Evolutionary conservation across 1,139 yeast genomes (phyloP).

Genomic region (Taphrina flavorubra): DNA sequence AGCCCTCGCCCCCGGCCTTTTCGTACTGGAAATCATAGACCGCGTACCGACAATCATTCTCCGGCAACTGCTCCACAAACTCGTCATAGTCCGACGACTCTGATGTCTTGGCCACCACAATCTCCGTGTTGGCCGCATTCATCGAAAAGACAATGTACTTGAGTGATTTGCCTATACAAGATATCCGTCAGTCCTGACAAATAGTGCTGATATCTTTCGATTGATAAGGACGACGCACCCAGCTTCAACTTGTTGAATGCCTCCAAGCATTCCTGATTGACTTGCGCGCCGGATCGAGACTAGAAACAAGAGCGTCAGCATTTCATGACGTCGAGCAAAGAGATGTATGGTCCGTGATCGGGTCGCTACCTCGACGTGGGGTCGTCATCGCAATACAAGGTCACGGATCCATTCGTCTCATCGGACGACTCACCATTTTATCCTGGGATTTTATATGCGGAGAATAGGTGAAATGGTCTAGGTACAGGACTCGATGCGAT

Average conservation of each 20-base stretch:
- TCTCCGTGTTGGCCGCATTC: slow-evolving; percentile 84
- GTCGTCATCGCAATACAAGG: no score
- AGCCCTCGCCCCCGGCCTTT: slow-evolving; percentile 87
- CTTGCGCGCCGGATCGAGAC: slow-evolving; percentile 68
- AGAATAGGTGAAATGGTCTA: no score
- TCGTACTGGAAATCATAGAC: slow-evolving; percentile 96
- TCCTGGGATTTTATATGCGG: no score
- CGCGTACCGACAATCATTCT: slow-evolving; percentile 94
- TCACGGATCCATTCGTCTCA: no score
- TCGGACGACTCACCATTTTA: no score
- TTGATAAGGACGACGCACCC: slow-evolving; percentile 52
- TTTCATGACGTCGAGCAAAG: no score
- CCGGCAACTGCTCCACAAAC: slow-evolving; percentile 87
- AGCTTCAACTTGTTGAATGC: slow-evolving; percentile 96
- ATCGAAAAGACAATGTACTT: slow-evolving; percentile 81
- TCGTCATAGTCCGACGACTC: slow-evolving; percentile 74
- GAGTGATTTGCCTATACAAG: slow-evolving; percentile 60
- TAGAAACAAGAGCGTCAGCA: neutral
- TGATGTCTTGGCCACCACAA: slow-evolving; percentile 86
- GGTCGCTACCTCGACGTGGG: no score
- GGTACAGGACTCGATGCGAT: neutral
- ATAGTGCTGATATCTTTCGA: neutral
- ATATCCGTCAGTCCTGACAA: neutral
- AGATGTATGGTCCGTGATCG: no score
- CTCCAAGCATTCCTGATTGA: slow-evolving; percentile 88